Evolutionary conservation across 2,329 filamentous ascomycete genomes (phyloP).

Genomic region (Xylariaceae sp.): DNA sequence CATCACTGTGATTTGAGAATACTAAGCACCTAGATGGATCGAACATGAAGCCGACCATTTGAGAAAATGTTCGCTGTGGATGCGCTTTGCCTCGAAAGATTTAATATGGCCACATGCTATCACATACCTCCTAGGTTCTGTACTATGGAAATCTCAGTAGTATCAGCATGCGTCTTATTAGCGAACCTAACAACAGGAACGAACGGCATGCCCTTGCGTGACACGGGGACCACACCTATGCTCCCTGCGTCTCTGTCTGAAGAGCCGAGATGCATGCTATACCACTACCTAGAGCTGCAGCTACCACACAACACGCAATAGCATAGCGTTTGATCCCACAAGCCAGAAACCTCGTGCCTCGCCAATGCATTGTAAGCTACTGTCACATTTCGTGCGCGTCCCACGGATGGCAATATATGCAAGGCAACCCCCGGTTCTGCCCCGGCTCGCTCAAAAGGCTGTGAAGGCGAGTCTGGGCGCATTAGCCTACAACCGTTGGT

Average conservation of each 20-base stretch:
- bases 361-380: conserved; percentile 22
- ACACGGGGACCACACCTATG: conserved; percentile 17
- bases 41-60: too few relatives aligned
- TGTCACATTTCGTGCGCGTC: conserved; percentile 16
- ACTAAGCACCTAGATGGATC: too few relatives aligned
- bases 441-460: background rate
- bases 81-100: too few relatives aligned
- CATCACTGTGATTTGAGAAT: too few relatives aligned
- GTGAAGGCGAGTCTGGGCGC: background rate
- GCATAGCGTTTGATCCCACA: conserved; percentile 37
- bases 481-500: conserved; percentile 18
- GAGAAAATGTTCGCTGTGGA: too few relatives aligned
- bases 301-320: conserved; percentile 15
- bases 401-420: conserved; percentile 28
- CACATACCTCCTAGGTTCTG: too few relatives aligned
- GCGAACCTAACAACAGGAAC: conserved; percentile 1
- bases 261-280: conserved; percentile 29
- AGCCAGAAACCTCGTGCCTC: conserved; percentile 32
- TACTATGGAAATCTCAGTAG: too few relatives aligned
- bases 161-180: background rate
- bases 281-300: conserved; percentile 10
- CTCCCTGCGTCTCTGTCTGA: conserved; percentile 26
- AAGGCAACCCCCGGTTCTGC: conserved; percentile 24
- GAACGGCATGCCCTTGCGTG: conserved; percentile 17
- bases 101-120: too few relatives aligned